Conservation (phyloP, 192 early-diverging fungal species). For the Entophlyctis helioformis region DNA sequence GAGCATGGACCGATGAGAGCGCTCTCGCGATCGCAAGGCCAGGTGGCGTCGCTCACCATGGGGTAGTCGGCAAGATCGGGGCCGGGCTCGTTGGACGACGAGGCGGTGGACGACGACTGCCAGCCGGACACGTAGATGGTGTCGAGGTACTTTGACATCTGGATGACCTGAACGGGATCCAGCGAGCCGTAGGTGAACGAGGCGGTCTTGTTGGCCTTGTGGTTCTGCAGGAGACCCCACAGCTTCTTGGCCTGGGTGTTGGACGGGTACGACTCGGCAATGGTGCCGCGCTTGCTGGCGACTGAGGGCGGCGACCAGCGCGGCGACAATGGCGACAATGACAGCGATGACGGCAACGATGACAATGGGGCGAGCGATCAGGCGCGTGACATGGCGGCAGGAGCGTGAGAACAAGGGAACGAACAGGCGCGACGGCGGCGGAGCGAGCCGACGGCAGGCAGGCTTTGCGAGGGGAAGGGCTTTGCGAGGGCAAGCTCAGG, state of each 20-base stretch:
- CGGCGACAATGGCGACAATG: background rate
- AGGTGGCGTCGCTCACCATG: conserved; percentile 57
- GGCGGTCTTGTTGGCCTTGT: conserved; percentile 65
- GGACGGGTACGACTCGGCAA: conserved; percentile 64
- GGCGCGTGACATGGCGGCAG: too few relatives aligned
- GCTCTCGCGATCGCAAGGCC: too few relatives aligned
- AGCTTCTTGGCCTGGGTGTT: conserved; percentile 87
- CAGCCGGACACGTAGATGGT: conserved; percentile 96
- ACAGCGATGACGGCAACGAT: too few relatives aligned
- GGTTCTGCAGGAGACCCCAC: conserved; percentile 67
- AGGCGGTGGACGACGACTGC: conserved; percentile 96
- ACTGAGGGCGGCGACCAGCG: conserved; percentile 26
- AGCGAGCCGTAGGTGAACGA: conserved; percentile 91
- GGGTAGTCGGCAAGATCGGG: conserved; percentile 98
- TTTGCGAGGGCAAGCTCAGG: too few relatives aligned
- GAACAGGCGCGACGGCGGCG: too few relatives aligned
- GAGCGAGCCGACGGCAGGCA: too few relatives aligned
- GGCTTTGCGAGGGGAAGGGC: too few relatives aligned
- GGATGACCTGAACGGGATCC: conserved; percentile 86
- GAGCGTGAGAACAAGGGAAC: too few relatives aligned
- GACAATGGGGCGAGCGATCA: too few relatives aligned
- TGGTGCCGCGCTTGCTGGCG: conserved; percentile 76
- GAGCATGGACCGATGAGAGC: too few relatives aligned
- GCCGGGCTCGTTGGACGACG: conserved; percentile 88
- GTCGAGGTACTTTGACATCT: conserved; percentile 96